Base-by-base conservation (phyloP, 495 filamentous ascomycete species). In the Penicillium parvum region DNA sequence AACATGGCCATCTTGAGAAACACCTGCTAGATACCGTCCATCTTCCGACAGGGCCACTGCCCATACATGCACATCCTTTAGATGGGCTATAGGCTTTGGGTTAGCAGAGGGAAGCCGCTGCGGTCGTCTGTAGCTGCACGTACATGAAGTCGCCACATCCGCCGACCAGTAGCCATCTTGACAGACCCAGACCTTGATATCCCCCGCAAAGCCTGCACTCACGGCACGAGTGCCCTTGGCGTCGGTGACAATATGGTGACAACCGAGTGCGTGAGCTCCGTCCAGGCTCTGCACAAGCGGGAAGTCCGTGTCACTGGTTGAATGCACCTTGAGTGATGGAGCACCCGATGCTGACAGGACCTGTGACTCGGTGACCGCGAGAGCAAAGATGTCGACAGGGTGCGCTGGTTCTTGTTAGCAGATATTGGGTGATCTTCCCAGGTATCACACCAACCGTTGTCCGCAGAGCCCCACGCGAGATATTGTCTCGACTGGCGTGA, bases 401-500 rank as follows among this genome's bases (percentile, higher is more conserved):
- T 96, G 92, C 45, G 88, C 90, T 89, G 41, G 29, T 8, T 12
- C 40, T 40, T n/a, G 22, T 66, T 53, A 66, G 56, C 36, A 42
- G 17, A 19, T 18, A 29, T 40, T 19, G 49, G 22, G 36, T 26
- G 30, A 16, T 32, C 18, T 32, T 41, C 28, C 45, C 26, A 27
- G 21, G 20, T 41, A 8, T 36, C 27, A 45, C 58, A 44, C 72
- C 53, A 60, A 88, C 89, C 88, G 74, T 89, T 77, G 60, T 95
- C 87, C 59, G 92, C 76, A 9, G 90, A 90, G 68, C 95, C 88
- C 43, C 82, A 83, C 43, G 89, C 89, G 25, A 98, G 79, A 61
- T 96, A 97, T 85, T 96, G 94, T 71, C 96, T 95, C 40, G 92
- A 97, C 94, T 98, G 53, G 16, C 12, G 22, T 7, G 9, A 35